Evolutionary conservation across 2,329 filamentous ascomycete genomes (phyloP).

Genomic region (Diaporthe aspalathi): DNA sequence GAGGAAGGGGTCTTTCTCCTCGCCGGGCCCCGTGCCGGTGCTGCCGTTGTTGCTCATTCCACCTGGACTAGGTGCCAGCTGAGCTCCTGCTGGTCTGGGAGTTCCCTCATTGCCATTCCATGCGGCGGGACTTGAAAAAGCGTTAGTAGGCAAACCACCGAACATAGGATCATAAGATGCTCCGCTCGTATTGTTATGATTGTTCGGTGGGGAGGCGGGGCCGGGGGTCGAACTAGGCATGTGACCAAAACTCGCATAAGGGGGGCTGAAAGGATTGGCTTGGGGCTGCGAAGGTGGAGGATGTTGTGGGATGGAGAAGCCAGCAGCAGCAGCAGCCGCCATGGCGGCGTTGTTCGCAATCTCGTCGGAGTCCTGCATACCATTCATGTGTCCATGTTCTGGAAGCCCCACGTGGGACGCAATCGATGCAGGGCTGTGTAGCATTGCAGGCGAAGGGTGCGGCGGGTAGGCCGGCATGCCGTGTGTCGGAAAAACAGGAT

Average conservation of each 20-base stretch:
- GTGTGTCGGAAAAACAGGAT: constrained; percentile 27
- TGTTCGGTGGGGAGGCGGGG: constrained; percentile 48
- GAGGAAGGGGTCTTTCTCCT: constrained; percentile 85
- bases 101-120: constrained; percentile 58
- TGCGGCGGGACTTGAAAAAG: constrained; percentile 62
- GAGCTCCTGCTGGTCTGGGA: constrained; percentile 34
- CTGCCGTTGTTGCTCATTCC: constrained; percentile 60
- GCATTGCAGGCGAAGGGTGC: constrained; percentile 47
- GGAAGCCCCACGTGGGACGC: constrained; percentile 35
- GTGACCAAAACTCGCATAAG: constrained; percentile 52
- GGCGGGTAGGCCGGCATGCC: constrained; percentile 40
- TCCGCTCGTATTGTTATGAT: constrained; percentile 47
- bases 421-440: constrained; percentile 47
- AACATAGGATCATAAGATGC: constrained; percentile 71
- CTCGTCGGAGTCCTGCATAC: constrained; percentile 51
- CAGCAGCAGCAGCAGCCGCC: constrained; percentile 51
- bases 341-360: constrained; percentile 50
- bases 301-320: constrained; percentile 49
- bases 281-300: constrained; percentile 42
- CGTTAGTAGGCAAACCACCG: constrained; percentile 63
- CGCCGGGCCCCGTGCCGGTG: constrained; percentile 59
- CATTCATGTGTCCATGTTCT: constrained; percentile 48
- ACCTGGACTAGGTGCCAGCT: constrained; percentile 56
- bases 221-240: constrained; percentile 41
- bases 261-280: constrained; percentile 55